Base-by-base conservation (phyloP, 257 asterid genomes). In the Anisodus tanguticus region DNA sequence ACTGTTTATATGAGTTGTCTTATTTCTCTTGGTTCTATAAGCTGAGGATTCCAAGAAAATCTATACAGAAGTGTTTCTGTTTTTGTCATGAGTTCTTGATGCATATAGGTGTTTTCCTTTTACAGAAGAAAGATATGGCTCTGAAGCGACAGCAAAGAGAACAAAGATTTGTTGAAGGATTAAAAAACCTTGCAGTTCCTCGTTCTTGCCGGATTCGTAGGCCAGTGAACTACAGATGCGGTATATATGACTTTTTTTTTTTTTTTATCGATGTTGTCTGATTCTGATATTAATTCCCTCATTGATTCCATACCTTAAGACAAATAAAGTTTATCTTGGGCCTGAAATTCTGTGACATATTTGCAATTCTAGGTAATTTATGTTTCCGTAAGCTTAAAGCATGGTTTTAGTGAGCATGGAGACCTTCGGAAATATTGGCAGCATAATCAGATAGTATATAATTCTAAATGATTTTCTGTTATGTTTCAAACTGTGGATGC, bases 61-160 rank as follows among this genome's bases (percentile, higher is more conserved):
- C 26, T 22, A 76, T 76, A 47, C 64, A 49, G 47, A 76, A 68
- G 19, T 66, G 6, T 66, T 22, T 74, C 60, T 74, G 43, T 59
- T 74, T 49, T 49, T 11, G 5, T 74, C 60, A 22, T 22, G 8
- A 74, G 84, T 82, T 83, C 71, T 78, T 70, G 55, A 82, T 53
- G 64, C 59, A 59, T 53, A 58, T 79, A 66, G 9, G 11, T 74
- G 69, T 35, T 68, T 88, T 84, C 83, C 63, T 88, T 86, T 81
- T 79, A 87, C 92, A 95, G 99, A 95, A 92, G 92, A 93, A 89
- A 86, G 90, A 91, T 81, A 92, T 70, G 86, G 91, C 87, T 74
- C 85, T 67, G 84, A 86, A 82, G 79, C 90, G 81, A 83, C 80
- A 86, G 84, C 79, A 88, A 77, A 92, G 90, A 76, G 88, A 89